Evolutionary conservation across 352 stramenopile genomes (phyloP), one percentile per base, ranked within the genome.

Genomic region (Bremia lactucae): DNA sequence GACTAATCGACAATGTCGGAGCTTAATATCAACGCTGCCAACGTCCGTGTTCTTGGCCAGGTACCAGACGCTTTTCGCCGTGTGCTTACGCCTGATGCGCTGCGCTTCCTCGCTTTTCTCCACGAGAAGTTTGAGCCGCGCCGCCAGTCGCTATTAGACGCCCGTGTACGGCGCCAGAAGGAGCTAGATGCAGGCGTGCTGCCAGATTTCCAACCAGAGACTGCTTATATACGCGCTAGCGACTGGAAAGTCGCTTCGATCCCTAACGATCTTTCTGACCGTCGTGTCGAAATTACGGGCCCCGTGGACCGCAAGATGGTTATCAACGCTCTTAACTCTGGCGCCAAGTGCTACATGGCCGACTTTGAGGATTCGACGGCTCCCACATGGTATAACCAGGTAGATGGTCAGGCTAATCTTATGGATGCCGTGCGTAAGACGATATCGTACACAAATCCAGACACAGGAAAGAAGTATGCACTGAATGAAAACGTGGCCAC

Each of bases 261-360:
- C 55, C 89, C 89, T 0, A 57, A 59, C 6, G 87, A 97, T 59
- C 49, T 97, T 19, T 55, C 79, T 29, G 89, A 97, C 66, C 81
- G 92, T 38, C 80, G 92, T 38, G 90, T 98, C 21, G 92, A 98
- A 66, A 98, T 98, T 56, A 98, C 92, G 16, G 92, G 92, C 35
- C 89, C 89, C 2, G 83, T 96, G 20, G 85, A 96, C 71, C 81
- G 92, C 23, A 97, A 98, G 74, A 98, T 98, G 93, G 86, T 97
- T 5, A 97, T 97, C 52, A 98, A 98, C 63, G 93, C 87, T 8
- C 70, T 98, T 45, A 98, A 98, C 69, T 95, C 73, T 49, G 91
- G 91, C 42, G 82, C 89, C 36, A 92, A 87, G 71, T 88, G 72
- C 55, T 97, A 97, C 76, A 97, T 97, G 93, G 93, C 93, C 18